A percentile compares a stretch with the other conserved stretches of the same genome.
Evolutionary conservation across 352 stramenopile species (phyloP).

Genomic region (Globisporangium okanoganense): DNA sequence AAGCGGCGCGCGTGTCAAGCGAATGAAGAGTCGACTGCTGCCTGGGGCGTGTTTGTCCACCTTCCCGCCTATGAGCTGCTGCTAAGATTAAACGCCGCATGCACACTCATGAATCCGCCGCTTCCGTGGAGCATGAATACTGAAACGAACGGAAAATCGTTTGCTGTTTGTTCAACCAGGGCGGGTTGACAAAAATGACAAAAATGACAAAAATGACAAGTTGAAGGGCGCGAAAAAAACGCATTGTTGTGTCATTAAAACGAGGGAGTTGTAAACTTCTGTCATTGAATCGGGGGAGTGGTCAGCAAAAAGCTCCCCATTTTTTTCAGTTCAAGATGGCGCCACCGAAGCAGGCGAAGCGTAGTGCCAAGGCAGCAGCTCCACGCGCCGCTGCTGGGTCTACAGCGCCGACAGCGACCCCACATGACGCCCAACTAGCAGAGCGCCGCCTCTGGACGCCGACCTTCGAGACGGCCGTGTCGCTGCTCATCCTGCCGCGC

Average conservation of each 20-base stretch:
- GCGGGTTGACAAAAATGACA: too few species aligned
- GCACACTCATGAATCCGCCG: not conserved
- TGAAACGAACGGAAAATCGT: not conserved
- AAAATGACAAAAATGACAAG: too few species aligned
- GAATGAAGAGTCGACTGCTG: not conserved
- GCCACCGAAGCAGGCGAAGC: slow-evolving; percentile 10
- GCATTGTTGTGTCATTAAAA: too few species aligned
- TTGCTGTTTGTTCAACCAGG: not conserved
- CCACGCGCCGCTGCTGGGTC: not conserved
- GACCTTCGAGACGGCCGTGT: slow-evolving; percentile 25
- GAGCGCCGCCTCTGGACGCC: slow-evolving; percentile 25
- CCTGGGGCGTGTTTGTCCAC: not conserved
- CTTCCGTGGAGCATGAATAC: not conserved
- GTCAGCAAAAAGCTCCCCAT: not conserved
- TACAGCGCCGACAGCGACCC: not conserved
- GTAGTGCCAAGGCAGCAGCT: not conserved
- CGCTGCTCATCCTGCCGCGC: slow-evolving; percentile 29
- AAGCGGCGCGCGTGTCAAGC: not conserved
- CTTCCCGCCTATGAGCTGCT: not conserved
- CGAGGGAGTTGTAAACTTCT: too few species aligned
- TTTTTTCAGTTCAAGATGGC: slow-evolving; percentile 1
- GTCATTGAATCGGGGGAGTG: not conserved
- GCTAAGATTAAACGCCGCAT: not conserved
- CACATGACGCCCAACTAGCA: not conserved
- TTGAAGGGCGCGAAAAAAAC: not conserved